Evolutionary conservation across 306 rosid genomes (phyloP).

Genomic region (Quercus variabilis): DNA sequence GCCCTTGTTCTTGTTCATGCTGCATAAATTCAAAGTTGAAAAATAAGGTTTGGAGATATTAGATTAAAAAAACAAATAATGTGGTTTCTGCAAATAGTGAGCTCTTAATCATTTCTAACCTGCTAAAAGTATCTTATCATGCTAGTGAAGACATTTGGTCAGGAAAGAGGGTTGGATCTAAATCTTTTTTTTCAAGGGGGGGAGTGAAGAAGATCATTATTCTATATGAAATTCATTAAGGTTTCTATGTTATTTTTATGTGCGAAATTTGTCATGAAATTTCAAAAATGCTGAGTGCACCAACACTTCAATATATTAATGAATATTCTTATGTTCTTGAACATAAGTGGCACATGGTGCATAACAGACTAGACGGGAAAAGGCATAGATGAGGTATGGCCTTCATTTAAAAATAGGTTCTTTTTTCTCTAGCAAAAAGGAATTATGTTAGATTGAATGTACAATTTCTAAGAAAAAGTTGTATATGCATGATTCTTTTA

Average conservation of each 20-base stretch:
- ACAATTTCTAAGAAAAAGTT: too few relatives aligned
- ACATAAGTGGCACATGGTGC: conserved; percentile 95
- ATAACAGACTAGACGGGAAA: conserved; percentile 76
- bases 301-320: conserved; percentile 3
- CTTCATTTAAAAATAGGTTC: neutral
- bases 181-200: neutral
- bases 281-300: neutral
- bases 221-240: neutral
- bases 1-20: too few relatives aligned
- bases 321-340: conserved; percentile 63
- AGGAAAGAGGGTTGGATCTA: too few relatives aligned
- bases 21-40: neutral
- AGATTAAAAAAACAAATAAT: neutral
- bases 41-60: neutral
- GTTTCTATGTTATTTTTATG: neutral
- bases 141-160: too few relatives aligned
- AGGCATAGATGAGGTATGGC: conserved; percentile 80
- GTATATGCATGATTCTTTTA: too few relatives aligned
- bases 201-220: neutral
- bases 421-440: too few relatives aligned
- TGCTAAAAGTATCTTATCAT: too few relatives aligned
- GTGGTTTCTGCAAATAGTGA: conserved; percentile 26
- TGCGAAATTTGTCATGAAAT: too few relatives aligned
- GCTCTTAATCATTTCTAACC: too few relatives aligned
- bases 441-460: too few relatives aligned